phyloP scores from a whole-genome alignment of 345 rosid genomes.

The Eucalyptus leucophloia region DNA sequence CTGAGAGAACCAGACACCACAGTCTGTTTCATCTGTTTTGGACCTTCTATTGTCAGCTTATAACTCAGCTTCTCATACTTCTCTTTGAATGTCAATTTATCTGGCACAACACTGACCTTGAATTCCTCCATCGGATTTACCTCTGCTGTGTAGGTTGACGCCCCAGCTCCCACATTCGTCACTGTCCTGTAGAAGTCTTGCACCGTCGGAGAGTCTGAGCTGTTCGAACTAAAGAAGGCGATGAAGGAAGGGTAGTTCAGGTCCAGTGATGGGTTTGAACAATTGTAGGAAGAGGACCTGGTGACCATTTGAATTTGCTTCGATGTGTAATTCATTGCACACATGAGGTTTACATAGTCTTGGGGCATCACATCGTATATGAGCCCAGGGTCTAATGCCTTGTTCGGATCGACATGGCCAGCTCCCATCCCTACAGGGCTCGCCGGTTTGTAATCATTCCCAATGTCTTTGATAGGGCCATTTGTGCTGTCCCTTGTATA shows the following conservation, averaged over 20 bases:
- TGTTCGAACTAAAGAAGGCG: slow-evolving; percentile 1
- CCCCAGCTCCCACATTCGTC: slow-evolving; percentile 3
- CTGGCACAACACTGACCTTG: slow-evolving; percentile 18
- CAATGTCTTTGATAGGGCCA: slow-evolving; percentile 22
- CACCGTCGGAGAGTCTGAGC: not conserved
- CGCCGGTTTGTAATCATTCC: slow-evolving; percentile 16
- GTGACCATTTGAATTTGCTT: slow-evolving; percentile 1
- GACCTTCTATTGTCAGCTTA: slow-evolving; percentile 27
- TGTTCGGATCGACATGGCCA: slow-evolving; percentile 25
- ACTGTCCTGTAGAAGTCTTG: slow-evolving; percentile 12
- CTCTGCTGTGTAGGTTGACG: not conserved
- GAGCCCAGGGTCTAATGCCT: slow-evolving; percentile 23
- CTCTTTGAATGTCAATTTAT: slow-evolving; percentile 18
- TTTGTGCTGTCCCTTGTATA: slow-evolving; percentile 16
- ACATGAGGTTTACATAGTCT: slow-evolving; percentile 11
- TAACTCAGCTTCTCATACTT: slow-evolving; percentile 27
- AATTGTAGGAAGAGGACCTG: not conserved
- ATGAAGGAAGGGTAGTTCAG: slow-evolving; percentile 26
- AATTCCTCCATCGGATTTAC: not conserved
- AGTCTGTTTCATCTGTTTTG: not conserved
- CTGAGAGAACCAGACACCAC: slow-evolving; percentile 9
- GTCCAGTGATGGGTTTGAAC: slow-evolving; percentile 17
- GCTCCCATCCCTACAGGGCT: slow-evolving; percentile 31
- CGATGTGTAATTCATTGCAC: slow-evolving; percentile 7
- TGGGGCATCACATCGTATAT: slow-evolving; percentile 7